A percentile compares a stretch with the other conserved stretches of the same genome.
Evolutionary conservation across 148 eudicot genomes (phyloP).

Genomic region (Vaccinium vitisidaea): DNA sequence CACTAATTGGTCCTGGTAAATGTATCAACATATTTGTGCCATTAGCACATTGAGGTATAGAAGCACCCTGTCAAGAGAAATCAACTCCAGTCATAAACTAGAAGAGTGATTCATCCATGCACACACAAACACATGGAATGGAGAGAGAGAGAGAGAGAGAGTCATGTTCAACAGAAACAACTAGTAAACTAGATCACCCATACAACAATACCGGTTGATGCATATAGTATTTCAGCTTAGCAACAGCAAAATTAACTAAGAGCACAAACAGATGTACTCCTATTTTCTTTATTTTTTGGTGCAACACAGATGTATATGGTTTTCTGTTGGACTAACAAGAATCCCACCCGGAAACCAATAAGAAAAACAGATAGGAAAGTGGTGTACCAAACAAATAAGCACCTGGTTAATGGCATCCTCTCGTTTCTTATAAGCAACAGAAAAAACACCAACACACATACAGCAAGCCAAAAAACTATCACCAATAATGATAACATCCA

Average conservation of each 20-base stretch:
- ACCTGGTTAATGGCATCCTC: not conserved
- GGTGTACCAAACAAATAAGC: not conserved
- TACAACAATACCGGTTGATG: not conserved
- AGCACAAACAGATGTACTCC: not conserved
- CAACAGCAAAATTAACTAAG: not conserved
- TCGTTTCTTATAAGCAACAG: not conserved
- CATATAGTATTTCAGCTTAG: not conserved
- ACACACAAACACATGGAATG: not conserved
- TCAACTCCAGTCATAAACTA: conserved; percentile 17
- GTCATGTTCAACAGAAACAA: not conserved
- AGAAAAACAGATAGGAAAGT: not conserved
- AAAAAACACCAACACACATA: not conserved
- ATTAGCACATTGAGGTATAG: conserved; percentile 82
- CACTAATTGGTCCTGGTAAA: conserved; percentile 71
- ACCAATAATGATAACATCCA: not conserved
- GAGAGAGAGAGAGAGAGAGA: not conserved
- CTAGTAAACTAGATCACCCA: not conserved
- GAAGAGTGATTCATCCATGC: not conserved
- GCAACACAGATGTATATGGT: not conserved
- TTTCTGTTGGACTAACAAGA: not conserved
- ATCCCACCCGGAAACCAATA: not conserved
- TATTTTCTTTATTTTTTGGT: not conserved
- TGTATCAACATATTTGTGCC: conserved; percentile 84
- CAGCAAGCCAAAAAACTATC: not conserved
- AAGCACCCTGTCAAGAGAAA: conserved; percentile 67